Evolutionary conservation across 148 eudicot genomes (phyloP), one percentile per base, ranked within the genome.

Genomic region (Diospyros lotus): DNA sequence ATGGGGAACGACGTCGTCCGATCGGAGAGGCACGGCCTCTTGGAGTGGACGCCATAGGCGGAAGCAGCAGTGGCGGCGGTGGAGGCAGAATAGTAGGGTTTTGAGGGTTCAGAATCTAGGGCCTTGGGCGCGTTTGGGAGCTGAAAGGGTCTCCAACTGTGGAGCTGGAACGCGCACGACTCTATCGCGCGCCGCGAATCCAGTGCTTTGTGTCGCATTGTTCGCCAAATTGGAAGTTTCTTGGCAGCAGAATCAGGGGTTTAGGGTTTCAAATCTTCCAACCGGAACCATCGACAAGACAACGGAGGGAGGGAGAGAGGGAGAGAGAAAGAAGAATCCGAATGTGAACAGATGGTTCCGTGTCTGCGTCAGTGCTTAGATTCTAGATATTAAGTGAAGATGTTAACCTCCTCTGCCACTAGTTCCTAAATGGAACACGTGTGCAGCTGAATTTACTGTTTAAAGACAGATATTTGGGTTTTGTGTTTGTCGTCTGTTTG

Each of bases 21-120:
- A 71, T 90, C 94, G 61, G 93, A 75, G 63, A 85, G 86, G 78
- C 98, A 93, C 14, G 89, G 93, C 17, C 96, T 89, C 79, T 91
- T 93, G 13, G 84, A 63, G 45, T 78, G 76, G 51, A 78, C 55
- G 1, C 78, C 82, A 12, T 17, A 60, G 15, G 6, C 8, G 6
- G 52, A 48, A 48, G 52, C 52, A 8, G 79, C 12, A 53, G 77
- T 9, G 2, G 70, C 71, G 15, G 72, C 52, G 52, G 79, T 15
- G 58, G 77, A 4, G 3, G 70, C 71, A 18, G 72, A 56, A 78
- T 75, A 61, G 75, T 61, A 48, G 56, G 78, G 81, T 79, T 79
- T 83, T 6, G 88, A 63, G 46, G 78, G 51, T 51, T 77, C 78
- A 6, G 79, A 50, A 40, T 73, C 75, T 28, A 63, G 68, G 18